A percentile compares a stretch with the other conserved stretches of the same genome.
phyloP scores from a whole-genome alignment of 2,329 filamentous ascomycete genomes.

The Fusarium sp. region DNA sequence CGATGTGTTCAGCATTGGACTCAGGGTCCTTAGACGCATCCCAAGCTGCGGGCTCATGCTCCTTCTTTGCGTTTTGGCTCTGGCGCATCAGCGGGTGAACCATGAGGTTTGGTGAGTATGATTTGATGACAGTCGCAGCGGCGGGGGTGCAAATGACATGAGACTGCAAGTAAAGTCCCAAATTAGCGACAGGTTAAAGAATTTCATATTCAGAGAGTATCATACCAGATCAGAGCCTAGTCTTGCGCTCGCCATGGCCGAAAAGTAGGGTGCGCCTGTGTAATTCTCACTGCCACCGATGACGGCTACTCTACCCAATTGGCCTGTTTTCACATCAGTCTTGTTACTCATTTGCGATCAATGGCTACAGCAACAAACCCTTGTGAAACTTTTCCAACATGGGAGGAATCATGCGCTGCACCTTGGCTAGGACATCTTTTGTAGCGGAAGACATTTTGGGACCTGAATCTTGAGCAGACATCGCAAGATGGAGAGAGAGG shows the following conservation, averaged over 20 bases:
- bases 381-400: constrained; percentile 98
- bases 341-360: constrained; percentile 4
- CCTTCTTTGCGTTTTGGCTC: constrained; percentile 57
- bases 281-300: constrained; percentile 97
- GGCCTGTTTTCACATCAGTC: constrained; percentile 69
- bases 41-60: constrained; percentile 60
- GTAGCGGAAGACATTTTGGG: constrained; percentile 75
- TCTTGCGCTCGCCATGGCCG: constrained; percentile 93
- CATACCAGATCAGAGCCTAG: constrained; percentile 89
- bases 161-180: constrained; percentile 64
- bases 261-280: constrained; percentile 97
- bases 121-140: constrained; percentile 91
- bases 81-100: constrained; percentile 96
- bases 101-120: constrained; percentile 98
- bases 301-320: constrained; percentile 90
- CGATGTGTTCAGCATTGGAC: constrained; percentile 70
- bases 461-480: constrained; percentile 41
- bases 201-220: background rate
- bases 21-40: constrained; percentile 54
- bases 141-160: constrained; percentile 96
- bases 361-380: constrained; percentile 65
- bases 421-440: constrained; percentile 81
- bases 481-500: constrained; percentile 31
- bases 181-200: constrained; percentile 8
- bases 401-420: constrained; percentile 91